A percentile compares a stretch with the other conserved stretches of the same genome.
Conservation (phyloP, 2,329 filamentous ascomycete genomes). For the Sarocladium kiliense region DNA sequence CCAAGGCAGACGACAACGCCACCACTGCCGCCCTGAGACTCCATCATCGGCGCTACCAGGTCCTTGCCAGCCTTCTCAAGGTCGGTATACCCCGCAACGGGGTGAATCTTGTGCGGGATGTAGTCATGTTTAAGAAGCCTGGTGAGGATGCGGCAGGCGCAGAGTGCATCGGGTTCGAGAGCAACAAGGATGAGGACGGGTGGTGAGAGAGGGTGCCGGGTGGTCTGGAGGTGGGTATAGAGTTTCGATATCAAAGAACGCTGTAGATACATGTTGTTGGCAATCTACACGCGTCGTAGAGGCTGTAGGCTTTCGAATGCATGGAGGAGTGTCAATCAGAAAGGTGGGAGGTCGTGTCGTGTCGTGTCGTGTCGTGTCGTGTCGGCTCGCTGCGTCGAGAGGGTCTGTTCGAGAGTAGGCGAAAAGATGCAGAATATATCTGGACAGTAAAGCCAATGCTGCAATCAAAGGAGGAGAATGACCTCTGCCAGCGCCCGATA, state of each 20-base stretch:
- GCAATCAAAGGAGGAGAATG: not conserved
- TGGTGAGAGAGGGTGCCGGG: slow-evolving; percentile 83
- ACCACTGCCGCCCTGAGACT: slow-evolving; percentile 74
- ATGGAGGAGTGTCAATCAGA: slow-evolving; percentile 9
- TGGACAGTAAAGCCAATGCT: slow-evolving; percentile 8
- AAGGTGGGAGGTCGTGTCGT: not conserved
- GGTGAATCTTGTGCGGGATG: slow-evolving; percentile 95
- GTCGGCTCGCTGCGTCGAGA: not conserved
- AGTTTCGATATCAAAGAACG: slow-evolving; percentile 83
- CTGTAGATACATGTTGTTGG: slow-evolving; percentile 79
- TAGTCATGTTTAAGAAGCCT: slow-evolving; percentile 95
- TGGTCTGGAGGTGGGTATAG: slow-evolving; percentile 81
- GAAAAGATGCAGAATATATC: slow-evolving; percentile 6
- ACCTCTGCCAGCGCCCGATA: not conserved
- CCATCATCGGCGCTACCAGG: slow-evolving; percentile 81
- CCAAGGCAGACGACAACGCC: slow-evolving; percentile 90
- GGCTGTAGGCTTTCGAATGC: slow-evolving; percentile 3
- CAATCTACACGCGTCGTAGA: slow-evolving; percentile 23
- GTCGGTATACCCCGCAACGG: slow-evolving; percentile 87
- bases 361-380: not conserved
- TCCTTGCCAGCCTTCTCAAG: slow-evolving; percentile 74
- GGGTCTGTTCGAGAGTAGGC: not conserved
- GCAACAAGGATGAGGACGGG: slow-evolving; percentile 89
- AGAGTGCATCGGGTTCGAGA: slow-evolving; percentile 91
- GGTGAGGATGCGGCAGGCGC: slow-evolving; percentile 90